Conservation (phyloP, 371 early-diverging fungal genomes). For the Syncephalis fuscata region DNA sequence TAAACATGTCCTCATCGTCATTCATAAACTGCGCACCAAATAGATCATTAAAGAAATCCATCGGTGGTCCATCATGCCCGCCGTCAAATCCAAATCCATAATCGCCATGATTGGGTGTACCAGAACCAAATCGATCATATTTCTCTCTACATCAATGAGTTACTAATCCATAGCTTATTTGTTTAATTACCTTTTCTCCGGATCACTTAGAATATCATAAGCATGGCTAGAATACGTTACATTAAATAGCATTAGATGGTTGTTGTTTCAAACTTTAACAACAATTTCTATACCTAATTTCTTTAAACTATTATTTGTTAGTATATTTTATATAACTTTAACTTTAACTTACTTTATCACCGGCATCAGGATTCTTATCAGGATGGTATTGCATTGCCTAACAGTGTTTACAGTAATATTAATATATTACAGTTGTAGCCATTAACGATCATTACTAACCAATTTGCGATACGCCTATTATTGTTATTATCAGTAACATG, state of each 20-base stretch:
- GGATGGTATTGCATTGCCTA: slow-evolving; percentile 92
- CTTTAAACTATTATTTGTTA: slow-evolving; percentile 6
- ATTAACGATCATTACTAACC: slow-evolving; percentile 12
- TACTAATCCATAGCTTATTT: slow-evolving; percentile 12
- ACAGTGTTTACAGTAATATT: background rate
- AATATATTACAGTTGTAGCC: background rate
- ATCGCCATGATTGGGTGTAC: slow-evolving; percentile 29
- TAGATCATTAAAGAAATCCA: slow-evolving; percentile 39
- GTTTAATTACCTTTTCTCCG: slow-evolving; percentile 39
- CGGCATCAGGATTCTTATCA: slow-evolving; percentile 52
- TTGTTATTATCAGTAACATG: background rate
- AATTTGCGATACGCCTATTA: slow-evolving; percentile 75
- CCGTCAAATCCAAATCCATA: slow-evolving; percentile 32
- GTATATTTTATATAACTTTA: slow-evolving; percentile 3
- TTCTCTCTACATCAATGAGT: slow-evolving; percentile 54
- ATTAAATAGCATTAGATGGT: background rate
- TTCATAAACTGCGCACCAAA: slow-evolving; percentile 3
- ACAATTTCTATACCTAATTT: slow-evolving; percentile 2
- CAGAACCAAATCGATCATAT: slow-evolving; percentile 76
- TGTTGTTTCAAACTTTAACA: background rate
- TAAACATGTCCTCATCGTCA: slow-evolving; percentile 8
- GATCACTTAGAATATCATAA: slow-evolving; percentile 47
- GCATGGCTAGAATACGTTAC: slow-evolving; percentile 20
- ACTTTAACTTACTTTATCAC: slow-evolving; percentile 5
- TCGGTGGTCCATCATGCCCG: slow-evolving; percentile 37